phyloP scores from a whole-genome alignment of 129 eudicot genomes.

The Pseudognaphalium luteoalbum region DNA sequence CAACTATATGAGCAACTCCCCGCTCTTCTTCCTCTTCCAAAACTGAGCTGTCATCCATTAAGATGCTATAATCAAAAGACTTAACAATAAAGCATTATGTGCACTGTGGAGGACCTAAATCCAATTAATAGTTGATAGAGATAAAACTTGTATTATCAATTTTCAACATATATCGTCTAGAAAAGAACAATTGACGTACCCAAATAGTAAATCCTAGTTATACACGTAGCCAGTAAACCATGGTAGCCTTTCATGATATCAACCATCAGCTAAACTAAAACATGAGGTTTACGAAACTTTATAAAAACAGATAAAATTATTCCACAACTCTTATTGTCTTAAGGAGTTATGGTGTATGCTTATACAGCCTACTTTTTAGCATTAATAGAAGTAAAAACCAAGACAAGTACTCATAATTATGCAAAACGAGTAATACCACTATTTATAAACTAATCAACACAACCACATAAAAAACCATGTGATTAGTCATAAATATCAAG shows the following conservation, averaged over 20 bases:
- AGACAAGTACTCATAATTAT: neutral
- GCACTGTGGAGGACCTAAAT: neutral
- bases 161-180: neutral
- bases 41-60: constrained; percentile 75
- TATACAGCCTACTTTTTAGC: neutral
- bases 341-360: no score
- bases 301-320: neutral
- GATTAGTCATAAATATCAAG: neutral
- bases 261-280: neutral
- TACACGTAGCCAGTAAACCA: neutral
- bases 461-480: neutral
- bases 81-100: constrained; percentile 19
- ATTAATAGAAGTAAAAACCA: neutral
- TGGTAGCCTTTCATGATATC: neutral
- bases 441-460: neutral
- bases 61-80: constrained; percentile 16
- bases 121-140: neutral
- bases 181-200: neutral
- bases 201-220: neutral
- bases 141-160: neutral
- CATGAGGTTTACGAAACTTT: neutral
- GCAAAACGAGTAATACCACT: neutral
- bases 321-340: neutral
- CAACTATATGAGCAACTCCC: constrained; percentile 93
- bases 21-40: constrained; percentile 91